These are phyloP conservation scores for Sphaerobolus stellatus DNA, from an alignment of 1,284 basidiomycete species.

Conservation along the genomic window DNA sequence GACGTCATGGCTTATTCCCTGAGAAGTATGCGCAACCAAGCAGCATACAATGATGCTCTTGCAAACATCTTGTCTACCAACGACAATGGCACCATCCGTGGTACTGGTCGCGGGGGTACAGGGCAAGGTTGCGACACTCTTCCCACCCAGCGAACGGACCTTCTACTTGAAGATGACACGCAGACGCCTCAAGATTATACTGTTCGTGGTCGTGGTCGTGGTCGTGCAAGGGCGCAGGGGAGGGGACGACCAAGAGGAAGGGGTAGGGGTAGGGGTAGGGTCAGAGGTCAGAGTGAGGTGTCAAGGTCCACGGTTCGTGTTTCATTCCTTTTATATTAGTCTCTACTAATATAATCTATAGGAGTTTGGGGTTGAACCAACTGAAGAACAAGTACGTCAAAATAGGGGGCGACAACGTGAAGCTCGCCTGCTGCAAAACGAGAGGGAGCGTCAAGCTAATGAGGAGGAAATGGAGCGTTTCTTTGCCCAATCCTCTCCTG, in stretches of 20 bases:
- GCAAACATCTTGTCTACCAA: no score
- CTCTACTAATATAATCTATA: not conserved
- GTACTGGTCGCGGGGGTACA: not conserved
- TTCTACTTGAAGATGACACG: no score
- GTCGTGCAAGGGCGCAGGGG: no score
- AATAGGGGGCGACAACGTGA: not conserved
- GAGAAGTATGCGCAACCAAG: no score
- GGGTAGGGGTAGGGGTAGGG: not conserved
- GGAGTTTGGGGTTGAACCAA: not conserved
- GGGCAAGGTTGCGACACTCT: not conserved
- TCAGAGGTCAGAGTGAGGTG: not conserved
- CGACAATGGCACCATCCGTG: not conserved
- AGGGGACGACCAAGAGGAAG: no score
- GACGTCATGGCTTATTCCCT: no score
- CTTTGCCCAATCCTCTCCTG: not conserved
- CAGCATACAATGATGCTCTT: no score
- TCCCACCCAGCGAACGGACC: not conserved
- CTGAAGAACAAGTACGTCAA: not conserved
- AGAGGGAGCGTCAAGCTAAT: not conserved
- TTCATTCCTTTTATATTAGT: not conserved
- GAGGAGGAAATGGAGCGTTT: not conserved
- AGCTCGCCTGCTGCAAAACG: not conserved
- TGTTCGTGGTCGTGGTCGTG: not conserved
- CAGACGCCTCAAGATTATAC: not conserved
- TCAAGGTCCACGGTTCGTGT: not conserved